Evolutionary conservation across 768 basidiomycete genomes (phyloP), one percentile per base, ranked within the genome.

Genomic region (Leccinum aurantiacum): DNA sequence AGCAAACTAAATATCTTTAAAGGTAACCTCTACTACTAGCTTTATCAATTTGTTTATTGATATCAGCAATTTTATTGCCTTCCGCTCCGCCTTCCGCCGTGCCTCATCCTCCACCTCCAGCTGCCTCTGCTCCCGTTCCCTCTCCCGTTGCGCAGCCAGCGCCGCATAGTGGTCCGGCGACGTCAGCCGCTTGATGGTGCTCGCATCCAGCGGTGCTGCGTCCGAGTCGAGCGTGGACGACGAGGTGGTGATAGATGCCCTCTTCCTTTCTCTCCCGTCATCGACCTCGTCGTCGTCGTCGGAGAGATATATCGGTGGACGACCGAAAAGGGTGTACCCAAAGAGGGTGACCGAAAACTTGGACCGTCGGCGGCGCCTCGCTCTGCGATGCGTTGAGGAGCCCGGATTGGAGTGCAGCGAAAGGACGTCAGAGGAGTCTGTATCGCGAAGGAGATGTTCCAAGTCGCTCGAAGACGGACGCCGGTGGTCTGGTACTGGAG

Each of bases 301-400:
- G 4, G 82, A 77, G n/a, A 88, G 78, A 48, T 83, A 81, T 53
- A 90, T 84, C 0, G 84, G 78, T 7, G 79, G 78, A 22, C 78
- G 78, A n/a, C 89, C 89, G 62, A 91, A 89, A 3, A 89, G 77
- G 54, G 86, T 77, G 62, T 76, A 88, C 6, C 89, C 89, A 60
- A 89, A 89, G 8, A 91, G 67, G 9, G 79, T 82, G 65, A 89
- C 82, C 73, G 62, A 70, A 65, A 54, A 71, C 65, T 54, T 73
- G 69, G 2, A 2, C 46, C 63, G 71, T 64, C 70, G 73, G 72
- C 62, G 72, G 61, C 61, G 74, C 67, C 66, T 76, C 71, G 63
- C 73, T 65, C 63, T 72, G 19, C 71, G 64, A 33, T 75, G 66
- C 4, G 31, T 8, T 14, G 76, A 62, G 3, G 58, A 49, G 24